phyloP scores from a whole-genome alignment of 176 grass and related monocot species.

The Oryza glaberrima region DNA sequence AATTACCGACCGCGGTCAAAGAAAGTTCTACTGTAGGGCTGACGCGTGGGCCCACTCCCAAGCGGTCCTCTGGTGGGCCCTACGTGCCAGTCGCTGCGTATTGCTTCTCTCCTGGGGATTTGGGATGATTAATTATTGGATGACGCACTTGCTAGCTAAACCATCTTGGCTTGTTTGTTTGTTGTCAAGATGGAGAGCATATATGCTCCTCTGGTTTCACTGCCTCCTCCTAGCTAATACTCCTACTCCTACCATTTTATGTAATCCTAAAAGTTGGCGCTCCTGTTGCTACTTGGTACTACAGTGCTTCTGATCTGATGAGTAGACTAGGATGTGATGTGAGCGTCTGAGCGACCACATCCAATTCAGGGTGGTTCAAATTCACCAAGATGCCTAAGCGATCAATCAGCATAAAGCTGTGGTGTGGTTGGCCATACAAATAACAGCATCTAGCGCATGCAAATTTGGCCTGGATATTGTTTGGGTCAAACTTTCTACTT shows the following conservation, averaged over 20 bases:
- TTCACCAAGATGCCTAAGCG: neutral
- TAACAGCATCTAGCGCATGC: neutral
- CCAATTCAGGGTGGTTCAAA: neutral
- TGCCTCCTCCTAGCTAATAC: neutral
- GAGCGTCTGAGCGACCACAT: neutral
- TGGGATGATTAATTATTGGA: neutral
- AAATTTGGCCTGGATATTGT: neutral
- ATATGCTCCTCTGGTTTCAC: neutral
- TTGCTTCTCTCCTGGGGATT: neutral
- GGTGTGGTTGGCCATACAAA: neutral
- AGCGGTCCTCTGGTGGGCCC: neutral
- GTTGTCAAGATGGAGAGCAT: neutral
- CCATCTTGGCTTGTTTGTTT: conserved; percentile 14
- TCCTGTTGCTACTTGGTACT: neutral
- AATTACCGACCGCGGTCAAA: neutral
- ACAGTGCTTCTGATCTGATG: neutral
- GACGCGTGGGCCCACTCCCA: neutral
- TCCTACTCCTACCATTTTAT: no score
- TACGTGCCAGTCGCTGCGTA: neutral
- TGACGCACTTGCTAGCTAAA: neutral
- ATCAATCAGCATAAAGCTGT: neutral
- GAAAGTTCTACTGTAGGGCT: conserved; percentile 16
- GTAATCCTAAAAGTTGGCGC: neutral
- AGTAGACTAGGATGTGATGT: neutral
- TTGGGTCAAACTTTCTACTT: neutral